Evolutionary conservation across 139 green algal species (phyloP), one percentile per base, ranked within the genome.

Genomic region (Desmodesmus armatus): DNA sequence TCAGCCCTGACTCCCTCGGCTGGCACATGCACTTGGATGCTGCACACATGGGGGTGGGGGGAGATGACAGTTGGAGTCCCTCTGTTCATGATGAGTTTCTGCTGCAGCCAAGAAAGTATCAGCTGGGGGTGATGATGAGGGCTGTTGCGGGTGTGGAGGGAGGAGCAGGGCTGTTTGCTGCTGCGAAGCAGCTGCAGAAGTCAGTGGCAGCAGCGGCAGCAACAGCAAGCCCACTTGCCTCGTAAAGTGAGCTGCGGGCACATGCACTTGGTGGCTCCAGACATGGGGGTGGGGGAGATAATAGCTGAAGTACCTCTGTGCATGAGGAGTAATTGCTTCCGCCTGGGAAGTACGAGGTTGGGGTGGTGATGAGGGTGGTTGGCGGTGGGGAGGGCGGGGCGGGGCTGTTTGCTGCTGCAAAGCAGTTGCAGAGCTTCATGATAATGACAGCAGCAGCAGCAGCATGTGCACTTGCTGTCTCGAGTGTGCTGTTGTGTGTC

Each of bases 281-380:
- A 98, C 87, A 99, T 99, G 95, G 97, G 97, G 0, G 90, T 99
- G 23, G 97, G 97, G 21, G 97, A 1, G 97, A 99, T 88, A 95
- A 99, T 90, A 96, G 90, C 83, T 99, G 97, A 97, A 96, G 87
- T 44, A 96, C 97, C 1, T 91, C 86, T 40, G 93, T 95, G 43
- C 93, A 75, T 75, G 67, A 75, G 37, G 9, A 75, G 67, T 75
- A 75, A 15, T 21, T 75, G 11, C 35, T 75, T 4, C 40, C 40
- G 29, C 72, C 44, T 39, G 72, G n/a, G 21, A 44, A 0, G 3
- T 67, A 80, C 43, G 47, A 7, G 7, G 7, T 55, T 55, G 47
- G 47, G 47, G 13, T 7, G 13, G 47, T 13, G 62, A 71, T 41
- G 11, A 71, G 29, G 11, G 11, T 71, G n/a, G 7, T 37, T 71